These are phyloP conservation scores for Xanthoconium stramineum DNA, from an alignment of 768 basidiomycete genomes.

Conservation along the genomic window DNA sequence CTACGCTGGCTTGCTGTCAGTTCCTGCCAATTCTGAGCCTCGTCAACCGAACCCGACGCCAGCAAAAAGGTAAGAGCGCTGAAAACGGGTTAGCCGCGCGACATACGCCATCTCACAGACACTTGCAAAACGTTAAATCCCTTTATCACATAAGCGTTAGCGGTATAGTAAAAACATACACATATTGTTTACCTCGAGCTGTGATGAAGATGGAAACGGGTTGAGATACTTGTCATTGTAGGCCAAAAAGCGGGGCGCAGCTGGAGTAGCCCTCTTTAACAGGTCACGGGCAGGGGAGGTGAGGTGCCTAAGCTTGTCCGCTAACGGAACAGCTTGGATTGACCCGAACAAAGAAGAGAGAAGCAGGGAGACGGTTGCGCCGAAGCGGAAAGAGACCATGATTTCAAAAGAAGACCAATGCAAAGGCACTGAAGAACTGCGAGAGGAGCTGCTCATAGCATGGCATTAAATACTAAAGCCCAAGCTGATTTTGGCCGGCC, in stretches of 20 bases:
- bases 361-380: slow-evolving; percentile 1
- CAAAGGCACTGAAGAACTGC: not conserved
- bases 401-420: not conserved
- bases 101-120: not conserved
- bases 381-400: slow-evolving; percentile 16
- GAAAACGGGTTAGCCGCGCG: not conserved
- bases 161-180: not conserved
- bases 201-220: slow-evolving; percentile 42
- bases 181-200: slow-evolving; percentile 36
- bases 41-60: slow-evolving; percentile 39
- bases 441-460: not conserved
- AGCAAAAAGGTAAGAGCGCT: slow-evolving; percentile 44
- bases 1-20: slow-evolving; percentile 37
- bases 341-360: slow-evolving; percentile 9
- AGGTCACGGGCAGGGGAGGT: slow-evolving; percentile 21
- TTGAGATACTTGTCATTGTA: slow-evolving; percentile 42
- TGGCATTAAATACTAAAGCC: slow-evolving; percentile 18
- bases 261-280: slow-evolving; percentile 27
- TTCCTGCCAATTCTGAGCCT: slow-evolving; percentile 44
- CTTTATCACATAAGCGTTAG: slow-evolving; percentile 8
- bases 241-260: slow-evolving; percentile 47
- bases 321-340: slow-evolving; percentile 16
- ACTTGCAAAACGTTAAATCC: slow-evolving; percentile 35
- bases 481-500: not conserved
- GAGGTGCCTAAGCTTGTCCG: slow-evolving; percentile 21